Percentiles rank a stretch among this genome's conserved stretches.
Conservation (phyloP, 345 rosid genomes). For the Euphorbia pulcherrima region DNA sequence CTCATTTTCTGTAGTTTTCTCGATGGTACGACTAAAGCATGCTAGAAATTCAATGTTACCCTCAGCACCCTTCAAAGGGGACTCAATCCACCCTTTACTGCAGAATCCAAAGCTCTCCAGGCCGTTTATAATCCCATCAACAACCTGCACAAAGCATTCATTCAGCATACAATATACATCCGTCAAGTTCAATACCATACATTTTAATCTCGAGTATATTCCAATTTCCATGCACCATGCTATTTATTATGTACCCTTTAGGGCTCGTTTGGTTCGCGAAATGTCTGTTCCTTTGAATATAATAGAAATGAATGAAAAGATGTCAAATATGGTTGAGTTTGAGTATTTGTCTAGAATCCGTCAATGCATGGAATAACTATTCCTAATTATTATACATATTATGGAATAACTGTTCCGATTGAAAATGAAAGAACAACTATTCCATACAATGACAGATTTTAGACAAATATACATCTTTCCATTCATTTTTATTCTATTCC, state of each 20-base stretch:
- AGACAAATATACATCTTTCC: too few relatives aligned
- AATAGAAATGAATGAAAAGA: too few relatives aligned
- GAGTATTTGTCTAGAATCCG: too few relatives aligned
- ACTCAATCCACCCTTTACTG: constrained; percentile 75
- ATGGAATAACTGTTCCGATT: too few relatives aligned
- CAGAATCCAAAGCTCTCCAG: constrained; percentile 66
- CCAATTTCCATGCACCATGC: neutral
- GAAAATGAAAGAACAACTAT: too few relatives aligned
- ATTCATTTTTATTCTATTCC: too few relatives aligned
- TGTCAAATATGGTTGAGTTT: too few relatives aligned
- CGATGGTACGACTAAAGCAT: constrained; percentile 45
- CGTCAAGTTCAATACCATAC: neutral
- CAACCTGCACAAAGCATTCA: constrained; percentile 52
- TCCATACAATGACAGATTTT: too few relatives aligned
- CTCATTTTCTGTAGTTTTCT: constrained; percentile 27
- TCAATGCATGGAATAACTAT: too few relatives aligned
- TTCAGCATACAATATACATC: neutral
- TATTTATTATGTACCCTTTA: neutral
- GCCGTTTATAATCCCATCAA: constrained; percentile 67
- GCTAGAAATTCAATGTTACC: constrained; percentile 88
- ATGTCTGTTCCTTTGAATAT: too few relatives aligned
- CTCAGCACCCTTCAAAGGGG: constrained; percentile 88
- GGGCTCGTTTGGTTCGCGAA: too few relatives aligned
- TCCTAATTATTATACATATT: too few relatives aligned
- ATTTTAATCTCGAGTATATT: neutral